phyloP scores from a whole-genome alignment of 371 early-diverging fungal genomes.

The Zancudomyces culisetae region DNA sequence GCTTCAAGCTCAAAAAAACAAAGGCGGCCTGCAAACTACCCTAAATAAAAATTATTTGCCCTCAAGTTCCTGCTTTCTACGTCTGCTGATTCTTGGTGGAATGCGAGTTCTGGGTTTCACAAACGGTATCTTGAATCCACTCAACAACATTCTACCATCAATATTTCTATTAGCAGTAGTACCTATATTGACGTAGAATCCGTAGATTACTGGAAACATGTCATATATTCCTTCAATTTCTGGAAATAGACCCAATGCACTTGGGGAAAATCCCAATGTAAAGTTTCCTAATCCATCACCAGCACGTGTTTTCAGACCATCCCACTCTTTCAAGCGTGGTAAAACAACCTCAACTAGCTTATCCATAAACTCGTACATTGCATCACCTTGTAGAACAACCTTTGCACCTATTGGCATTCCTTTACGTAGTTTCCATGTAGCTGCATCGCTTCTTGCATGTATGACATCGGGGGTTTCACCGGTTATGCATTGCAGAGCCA shows the following conservation, averaged over 20 bases:
- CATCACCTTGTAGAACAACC: constrained; percentile 56
- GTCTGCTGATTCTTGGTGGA: not conserved
- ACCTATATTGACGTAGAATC: constrained; percentile 63
- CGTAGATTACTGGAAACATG: constrained; percentile 70
- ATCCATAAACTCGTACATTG: constrained; percentile 86
- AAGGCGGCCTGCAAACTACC: too few relatives aligned
- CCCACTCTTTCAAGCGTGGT: constrained; percentile 85
- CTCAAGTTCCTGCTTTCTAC: not conserved
- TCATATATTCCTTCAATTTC: constrained; percentile 92
- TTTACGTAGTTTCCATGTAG: constrained; percentile 65
- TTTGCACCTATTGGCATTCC: constrained; percentile 76
- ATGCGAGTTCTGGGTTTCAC: not conserved
- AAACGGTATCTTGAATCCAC: constrained; percentile 83
- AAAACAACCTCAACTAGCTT: constrained; percentile 82
- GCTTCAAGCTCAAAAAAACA: too few relatives aligned
- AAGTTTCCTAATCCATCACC: constrained; percentile 74
- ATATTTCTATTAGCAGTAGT: constrained; percentile 66
- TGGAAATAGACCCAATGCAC: constrained; percentile 76
- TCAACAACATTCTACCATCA: constrained; percentile 66
- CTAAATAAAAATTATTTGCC: too few relatives aligned
- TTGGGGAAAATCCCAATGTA: constrained; percentile 61
- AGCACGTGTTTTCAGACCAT: constrained; percentile 47
- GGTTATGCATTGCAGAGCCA: constrained; percentile 78
- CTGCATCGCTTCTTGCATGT: constrained; percentile 59
- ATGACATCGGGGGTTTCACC: constrained; percentile 63